Percentiles rank a stretch among this genome's conserved stretches.
Conservation (phyloP, 768 basidiomycete species). For the Rhizopogon rudus region DNA sequence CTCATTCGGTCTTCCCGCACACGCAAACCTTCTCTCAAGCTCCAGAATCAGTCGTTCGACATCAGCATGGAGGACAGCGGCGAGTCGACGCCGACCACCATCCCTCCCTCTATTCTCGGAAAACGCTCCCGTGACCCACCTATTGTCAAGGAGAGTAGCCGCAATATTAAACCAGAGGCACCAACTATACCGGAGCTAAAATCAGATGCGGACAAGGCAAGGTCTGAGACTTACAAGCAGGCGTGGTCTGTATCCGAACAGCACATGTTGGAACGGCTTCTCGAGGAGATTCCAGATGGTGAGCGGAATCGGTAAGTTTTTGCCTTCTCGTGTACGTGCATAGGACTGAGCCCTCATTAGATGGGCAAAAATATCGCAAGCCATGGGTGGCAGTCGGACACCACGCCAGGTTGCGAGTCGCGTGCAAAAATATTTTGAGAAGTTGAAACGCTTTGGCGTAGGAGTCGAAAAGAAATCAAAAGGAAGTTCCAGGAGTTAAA, state of each 20-base stretch:
- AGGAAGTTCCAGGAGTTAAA: conserved; percentile 13
- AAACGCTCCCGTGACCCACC: conserved; percentile 22
- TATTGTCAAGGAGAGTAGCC: conserved; percentile 11
- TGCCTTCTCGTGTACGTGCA: background rate
- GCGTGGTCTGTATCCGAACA: conserved; percentile 77
- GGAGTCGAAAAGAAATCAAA: conserved; percentile 30
- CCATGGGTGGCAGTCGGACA: conserved; percentile 74
- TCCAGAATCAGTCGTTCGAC: conserved; percentile 17
- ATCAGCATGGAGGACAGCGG: conserved; percentile 5
- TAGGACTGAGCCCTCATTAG: conserved; percentile 30
- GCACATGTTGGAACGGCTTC: conserved; percentile 65
- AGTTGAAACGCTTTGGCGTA: conserved; percentile 71
- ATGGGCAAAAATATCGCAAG: conserved; percentile 77
- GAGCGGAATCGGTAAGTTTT: conserved; percentile 63
- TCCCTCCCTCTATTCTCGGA: conserved; percentile 16
- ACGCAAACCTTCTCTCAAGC: conserved; percentile 28
- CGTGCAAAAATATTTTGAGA: conserved; percentile 86
- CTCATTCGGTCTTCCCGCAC: conserved; percentile 14
- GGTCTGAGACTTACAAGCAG: conserved; percentile 72
- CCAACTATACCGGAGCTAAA: conserved; percentile 11
- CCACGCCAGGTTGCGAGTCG: conserved; percentile 85
- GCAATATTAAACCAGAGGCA: conserved; percentile 13
- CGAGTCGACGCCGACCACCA: conserved; percentile 7
- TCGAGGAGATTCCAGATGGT: conserved; percentile 73
- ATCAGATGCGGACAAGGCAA: conserved; percentile 19